Evolutionary conservation across 2,329 filamentous ascomycete genomes (phyloP).

Genomic region (Ophiostoma montium): DNA sequence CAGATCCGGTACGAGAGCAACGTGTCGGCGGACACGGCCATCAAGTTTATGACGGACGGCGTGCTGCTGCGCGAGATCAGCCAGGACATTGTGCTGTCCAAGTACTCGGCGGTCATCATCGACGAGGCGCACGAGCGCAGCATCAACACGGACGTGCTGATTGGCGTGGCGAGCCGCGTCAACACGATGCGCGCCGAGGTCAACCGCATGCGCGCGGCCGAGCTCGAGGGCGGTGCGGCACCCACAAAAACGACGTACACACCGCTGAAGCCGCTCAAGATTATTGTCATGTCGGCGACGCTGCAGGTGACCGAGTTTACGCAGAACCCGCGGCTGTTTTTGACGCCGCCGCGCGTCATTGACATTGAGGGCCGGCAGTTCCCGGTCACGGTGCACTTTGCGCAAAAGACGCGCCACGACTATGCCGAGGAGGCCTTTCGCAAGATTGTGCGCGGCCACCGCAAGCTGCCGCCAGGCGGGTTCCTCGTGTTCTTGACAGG

Average conservation of each 20-base stretch:
- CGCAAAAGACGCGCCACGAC: constrained; percentile 67
- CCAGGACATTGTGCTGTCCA: constrained; percentile 72
- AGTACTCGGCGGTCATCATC: constrained; percentile 88
- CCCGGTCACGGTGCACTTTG: constrained; percentile 79
- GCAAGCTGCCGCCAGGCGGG: constrained; percentile 76
- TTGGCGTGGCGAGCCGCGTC: constrained; percentile 90
- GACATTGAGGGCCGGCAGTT: constrained; percentile 87
- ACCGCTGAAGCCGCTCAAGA: constrained; percentile 63
- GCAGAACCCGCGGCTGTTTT: constrained; percentile 68
- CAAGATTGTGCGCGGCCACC: constrained; percentile 78
- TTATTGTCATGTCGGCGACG: constrained; percentile 97
- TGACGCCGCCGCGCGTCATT: constrained; percentile 64
- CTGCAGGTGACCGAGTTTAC: constrained; percentile 82
- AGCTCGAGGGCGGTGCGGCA: not conserved
- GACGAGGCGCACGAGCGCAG: constrained; percentile 96
- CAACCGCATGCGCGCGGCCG: constrained; percentile 2
- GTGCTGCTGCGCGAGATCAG: constrained; percentile 83
- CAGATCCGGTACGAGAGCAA: constrained; percentile 92
- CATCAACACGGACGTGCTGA: constrained; percentile 95
- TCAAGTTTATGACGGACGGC: constrained; percentile 99
- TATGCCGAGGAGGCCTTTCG: constrained; percentile 83
- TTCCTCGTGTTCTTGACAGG: constrained; percentile 93
- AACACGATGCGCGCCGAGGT: constrained; percentile 70
- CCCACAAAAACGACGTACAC: constrained; percentile 22
- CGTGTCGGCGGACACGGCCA: constrained; percentile 62